Base-by-base conservation (phyloP, 2,329 filamentous ascomycete species). In the Calonectria henricotiae region DNA sequence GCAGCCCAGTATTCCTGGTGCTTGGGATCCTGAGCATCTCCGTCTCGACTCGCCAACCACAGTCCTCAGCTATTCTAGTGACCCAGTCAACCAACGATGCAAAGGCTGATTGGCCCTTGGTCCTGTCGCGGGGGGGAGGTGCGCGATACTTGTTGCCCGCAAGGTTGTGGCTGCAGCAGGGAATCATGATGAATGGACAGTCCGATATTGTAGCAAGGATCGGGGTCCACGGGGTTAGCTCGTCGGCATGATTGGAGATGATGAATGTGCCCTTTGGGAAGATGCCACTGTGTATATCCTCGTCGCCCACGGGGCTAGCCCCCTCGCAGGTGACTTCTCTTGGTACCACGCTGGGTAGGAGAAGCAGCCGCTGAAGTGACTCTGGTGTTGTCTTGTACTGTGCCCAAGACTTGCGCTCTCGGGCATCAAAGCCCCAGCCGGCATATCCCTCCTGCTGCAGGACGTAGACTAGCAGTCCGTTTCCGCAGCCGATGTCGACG, bases 181-280 rank as follows among this genome's bases (percentile, higher is more conserved):
- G 96, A 51, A 99, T 98, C 75, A 94, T 93, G 71, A 99, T 90
- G 81, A 98, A 99, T 0, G 95, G 93, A 12, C 92, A 93, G 2
- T 89, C 84, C 0, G 92, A 95, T 1, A 94, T 84, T 7, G 90
- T 89, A 1, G 94, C 95, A 46, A 99, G 89, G 20, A 98, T 88
- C 0, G 96, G 96, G 0, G 96, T 98, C 96, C 96, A 99, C 0
- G 94, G 90, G 0, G 96, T 99, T 15, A 99, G 88, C 83, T 99
- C 95, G 80, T 99, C 96, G 12, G 96, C 96, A 81, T 99, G 96
- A 79, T 99, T 99, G 60, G 95, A 97, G 73, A 99, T 93, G 77
- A 99, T 94, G 82, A 99, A 99, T 0, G 94, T 97, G 32, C 90
- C 90, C 17, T 82, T 80, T 0, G 90, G 86, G 78, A 98, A 98